Evolutionary conservation across 1,284 basidiomycete genomes (phyloP).

Genomic region (Ganoderma lucidum): DNA sequence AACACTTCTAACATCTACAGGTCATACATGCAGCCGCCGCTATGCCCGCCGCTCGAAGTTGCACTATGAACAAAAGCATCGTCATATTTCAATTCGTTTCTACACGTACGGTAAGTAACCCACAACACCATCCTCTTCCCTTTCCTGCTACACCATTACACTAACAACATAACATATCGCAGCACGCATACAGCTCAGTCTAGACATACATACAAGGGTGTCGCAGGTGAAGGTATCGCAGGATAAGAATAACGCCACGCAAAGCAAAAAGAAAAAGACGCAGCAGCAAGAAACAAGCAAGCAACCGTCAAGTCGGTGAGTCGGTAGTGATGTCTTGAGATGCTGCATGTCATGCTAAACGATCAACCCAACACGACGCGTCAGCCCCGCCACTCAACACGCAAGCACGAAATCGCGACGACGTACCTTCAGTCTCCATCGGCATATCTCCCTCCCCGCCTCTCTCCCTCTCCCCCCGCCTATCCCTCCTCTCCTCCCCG

Average conservation of each 20-base stretch:
- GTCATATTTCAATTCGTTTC: slow-evolving; percentile 15
- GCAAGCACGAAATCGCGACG: not conserved
- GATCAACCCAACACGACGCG: not conserved
- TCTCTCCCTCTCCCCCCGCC: slow-evolving; percentile 9
- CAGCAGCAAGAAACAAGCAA: slow-evolving; percentile 8
- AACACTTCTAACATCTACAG: not conserved
- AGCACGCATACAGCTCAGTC: slow-evolving; percentile 22
- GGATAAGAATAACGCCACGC: slow-evolving; percentile 16
- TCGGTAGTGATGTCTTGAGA: not conserved
- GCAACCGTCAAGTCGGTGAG: not conserved
- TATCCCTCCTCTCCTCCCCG: not conserved
- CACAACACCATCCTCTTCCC: not conserved
- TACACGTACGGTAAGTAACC: slow-evolving; percentile 30
- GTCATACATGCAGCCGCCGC: no score
- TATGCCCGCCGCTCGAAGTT: no score
- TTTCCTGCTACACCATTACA: slow-evolving; percentile 22
- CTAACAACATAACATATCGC: slow-evolving; percentile 28
- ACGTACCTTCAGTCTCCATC: slow-evolving; percentile 33
- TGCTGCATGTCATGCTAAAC: slow-evolving; percentile 18
- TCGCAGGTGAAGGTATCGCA: slow-evolving; percentile 14
- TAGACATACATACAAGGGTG: slow-evolving; percentile 16
- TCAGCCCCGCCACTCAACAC: not conserved
- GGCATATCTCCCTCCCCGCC: slow-evolving; percentile 16
- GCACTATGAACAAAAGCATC: not conserved
- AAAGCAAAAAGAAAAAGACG: not conserved